Percentiles rank a stretch among this genome's conserved stretches.
phyloP scores from a whole-genome alignment of 345 rosid genomes.

The Gossypium bickii region DNA sequence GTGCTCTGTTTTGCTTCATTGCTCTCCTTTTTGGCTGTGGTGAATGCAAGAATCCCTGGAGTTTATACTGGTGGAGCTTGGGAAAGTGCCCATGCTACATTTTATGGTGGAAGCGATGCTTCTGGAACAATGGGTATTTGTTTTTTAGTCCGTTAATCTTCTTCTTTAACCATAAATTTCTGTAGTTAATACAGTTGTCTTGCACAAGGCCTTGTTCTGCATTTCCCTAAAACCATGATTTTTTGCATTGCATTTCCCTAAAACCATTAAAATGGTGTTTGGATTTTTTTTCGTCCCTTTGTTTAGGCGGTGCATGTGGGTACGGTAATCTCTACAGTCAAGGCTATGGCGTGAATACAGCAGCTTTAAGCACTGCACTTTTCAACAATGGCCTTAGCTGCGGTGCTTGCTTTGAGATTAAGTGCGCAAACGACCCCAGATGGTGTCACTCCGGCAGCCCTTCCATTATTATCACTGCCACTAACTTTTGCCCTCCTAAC shows the following conservation, averaged over 20 bases:
- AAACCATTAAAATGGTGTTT: not conserved
- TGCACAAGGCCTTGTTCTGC: not conserved
- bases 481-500: constrained; percentile 97
- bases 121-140: constrained; percentile 77
- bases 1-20: constrained; percentile 19
- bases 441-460: constrained; percentile 89
- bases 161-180: not conserved
- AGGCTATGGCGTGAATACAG: constrained; percentile 94
- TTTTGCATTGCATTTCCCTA: not conserved
- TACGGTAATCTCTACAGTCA: constrained; percentile 93
- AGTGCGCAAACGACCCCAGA: constrained; percentile 62
- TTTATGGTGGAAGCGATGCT: constrained; percentile 67
- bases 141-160: not conserved
- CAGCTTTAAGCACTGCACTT: constrained; percentile 87
- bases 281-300: not conserved
- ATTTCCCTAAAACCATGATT: not conserved
- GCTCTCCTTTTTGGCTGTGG: constrained; percentile 1
- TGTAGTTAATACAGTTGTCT: not conserved
- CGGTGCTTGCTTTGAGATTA: constrained; percentile 89
- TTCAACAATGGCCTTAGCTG: constrained; percentile 91
- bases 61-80: constrained; percentile 40
- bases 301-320: constrained; percentile 92
- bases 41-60: constrained; percentile 47
- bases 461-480: constrained; percentile 74
- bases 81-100: constrained; percentile 73